Percentiles rank a stretch among this genome's conserved stretches.
These are phyloP conservation scores for Pseudopyrenochaeta lycopersici DNA, from an alignment of 2,329 filamentous ascomycete species.

Conservation along the genomic window DNA sequence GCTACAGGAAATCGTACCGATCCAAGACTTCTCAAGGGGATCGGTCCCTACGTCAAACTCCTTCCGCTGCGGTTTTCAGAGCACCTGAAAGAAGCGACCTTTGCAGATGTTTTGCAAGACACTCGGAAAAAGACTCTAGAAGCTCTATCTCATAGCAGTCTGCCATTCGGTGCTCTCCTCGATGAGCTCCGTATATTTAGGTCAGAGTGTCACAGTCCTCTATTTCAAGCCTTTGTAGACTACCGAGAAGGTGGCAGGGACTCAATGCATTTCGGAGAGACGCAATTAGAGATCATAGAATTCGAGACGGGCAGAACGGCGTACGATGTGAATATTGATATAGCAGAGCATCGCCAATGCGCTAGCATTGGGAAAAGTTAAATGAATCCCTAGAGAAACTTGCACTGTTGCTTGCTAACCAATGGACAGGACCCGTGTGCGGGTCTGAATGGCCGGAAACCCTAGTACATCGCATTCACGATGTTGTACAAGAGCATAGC, in stretches of 20 bases:
- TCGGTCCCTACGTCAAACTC: too few relatives aligned
- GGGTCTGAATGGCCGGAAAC: too few relatives aligned
- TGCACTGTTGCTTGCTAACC: background rate
- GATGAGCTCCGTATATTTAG: conserved; percentile 29
- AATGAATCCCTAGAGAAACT: background rate
- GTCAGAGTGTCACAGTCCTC: conserved; percentile 40
- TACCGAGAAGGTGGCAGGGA: conserved; percentile 24
- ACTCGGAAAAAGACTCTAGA: conserved; percentile 17
- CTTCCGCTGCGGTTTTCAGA: too few relatives aligned
- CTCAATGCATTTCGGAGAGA: conserved; percentile 28
- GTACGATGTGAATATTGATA: conserved; percentile 23
- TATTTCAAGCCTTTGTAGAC: conserved; percentile 50
- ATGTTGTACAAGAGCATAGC: too few relatives aligned
- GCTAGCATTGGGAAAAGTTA: background rate
- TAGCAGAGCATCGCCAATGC: conserved; percentile 4
- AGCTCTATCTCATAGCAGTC: conserved; percentile 33
- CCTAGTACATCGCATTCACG: too few relatives aligned
- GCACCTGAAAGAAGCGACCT: conserved; percentile 11
- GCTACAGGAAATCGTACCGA: too few relatives aligned
- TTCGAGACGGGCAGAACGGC: conserved; percentile 19
- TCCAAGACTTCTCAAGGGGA: too few relatives aligned
- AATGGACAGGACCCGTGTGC: too few relatives aligned
- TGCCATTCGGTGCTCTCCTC: conserved; percentile 49
- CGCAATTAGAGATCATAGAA: conserved; percentile 26
- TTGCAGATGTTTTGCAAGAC: conserved; percentile 21